These are phyloP conservation scores for Linnemannia hyalina DNA, from an alignment of 192 early-diverging fungal genomes.

Conservation along the genomic window DNA sequence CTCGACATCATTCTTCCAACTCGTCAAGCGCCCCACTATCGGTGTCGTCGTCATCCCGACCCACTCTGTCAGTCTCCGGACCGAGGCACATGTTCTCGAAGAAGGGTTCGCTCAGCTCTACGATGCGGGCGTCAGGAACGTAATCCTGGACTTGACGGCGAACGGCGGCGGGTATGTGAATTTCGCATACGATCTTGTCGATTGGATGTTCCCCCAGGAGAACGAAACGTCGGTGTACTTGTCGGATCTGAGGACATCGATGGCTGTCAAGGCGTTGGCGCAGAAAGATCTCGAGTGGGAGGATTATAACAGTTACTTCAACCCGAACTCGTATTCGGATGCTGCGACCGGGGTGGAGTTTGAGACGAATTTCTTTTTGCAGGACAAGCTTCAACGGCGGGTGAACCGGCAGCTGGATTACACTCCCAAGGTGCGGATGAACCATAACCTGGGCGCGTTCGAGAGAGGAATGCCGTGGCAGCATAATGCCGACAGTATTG, in stretches of 20 bases:
- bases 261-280: conserved; percentile 42
- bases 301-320: conserved; percentile 32
- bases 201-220: conserved; percentile 45
- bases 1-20: conserved; percentile 43
- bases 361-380: conserved; percentile 34
- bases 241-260: conserved; percentile 35
- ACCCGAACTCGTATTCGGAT: conserved; percentile 35
- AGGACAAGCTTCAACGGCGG: conserved; percentile 16
- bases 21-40: conserved; percentile 21
- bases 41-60: conserved; percentile 51
- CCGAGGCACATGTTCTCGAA: conserved; percentile 2
- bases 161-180: conserved; percentile 53
- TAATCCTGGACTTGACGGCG: conserved; percentile 40
- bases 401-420: conserved; percentile 8
- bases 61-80: conserved; percentile 24
- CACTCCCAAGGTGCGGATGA: conserved; percentile 27
- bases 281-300: conserved; percentile 20
- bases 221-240: conserved; percentile 29
- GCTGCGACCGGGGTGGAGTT: neutral
- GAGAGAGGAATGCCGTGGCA: conserved; percentile 45
- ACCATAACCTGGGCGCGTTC: conserved; percentile 34
- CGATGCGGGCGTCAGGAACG: conserved; percentile 22
- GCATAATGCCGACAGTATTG: conserved; percentile 26
- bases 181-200: conserved; percentile 51
- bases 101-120: conserved; percentile 21